A percentile compares a stretch with the other conserved stretches of the same genome.
These are phyloP conservation scores for Apiosordaria backusii DNA, from an alignment of 495 filamentous ascomycete genomes.

Conservation along the genomic window DNA sequence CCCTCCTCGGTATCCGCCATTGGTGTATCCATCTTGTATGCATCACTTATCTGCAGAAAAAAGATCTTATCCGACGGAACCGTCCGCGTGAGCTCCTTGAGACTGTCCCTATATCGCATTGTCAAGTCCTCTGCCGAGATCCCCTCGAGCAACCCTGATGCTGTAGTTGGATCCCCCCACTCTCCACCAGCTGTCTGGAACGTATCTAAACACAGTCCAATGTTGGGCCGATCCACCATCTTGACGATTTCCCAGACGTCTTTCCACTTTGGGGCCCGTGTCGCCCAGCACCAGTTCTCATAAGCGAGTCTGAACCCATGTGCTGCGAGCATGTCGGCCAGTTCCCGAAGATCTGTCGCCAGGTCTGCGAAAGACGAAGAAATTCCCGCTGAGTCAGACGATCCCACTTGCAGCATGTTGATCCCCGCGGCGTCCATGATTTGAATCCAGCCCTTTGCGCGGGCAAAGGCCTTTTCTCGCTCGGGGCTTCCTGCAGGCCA, in stretches of 20 bases:
- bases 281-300: constrained; percentile 85
- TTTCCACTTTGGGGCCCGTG: constrained; percentile 64
- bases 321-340: constrained; percentile 60
- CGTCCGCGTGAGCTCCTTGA: constrained; percentile 51
- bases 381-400: constrained; percentile 59
- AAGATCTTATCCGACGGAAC: constrained; percentile 71
- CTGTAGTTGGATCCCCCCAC: constrained; percentile 70
- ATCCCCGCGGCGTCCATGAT: constrained; percentile 70
- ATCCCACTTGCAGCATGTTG: constrained; percentile 76
- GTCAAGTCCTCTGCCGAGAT: constrained; percentile 40
- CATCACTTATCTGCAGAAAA: constrained; percentile 73
- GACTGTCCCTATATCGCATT: constrained; percentile 47
- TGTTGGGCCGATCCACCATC: constrained; percentile 58
- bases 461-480: constrained; percentile 60
- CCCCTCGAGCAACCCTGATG: constrained; percentile 51
- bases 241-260: constrained; percentile 65
- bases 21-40: constrained; percentile 59
- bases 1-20: constrained; percentile 43
- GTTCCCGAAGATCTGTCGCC: constrained; percentile 57
- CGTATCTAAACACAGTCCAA: constrained; percentile 77
- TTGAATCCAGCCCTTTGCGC: constrained; percentile 65
- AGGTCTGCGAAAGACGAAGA: constrained; percentile 46
- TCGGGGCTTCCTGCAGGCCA: constrained; percentile 57
- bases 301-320: constrained; percentile 63
- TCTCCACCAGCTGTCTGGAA: constrained; percentile 76